A percentile compares a stretch with the other conserved stretches of the same genome.
Conservation (phyloP, 306 rosid genomes). For the Cucurbita ficifolia region DNA sequence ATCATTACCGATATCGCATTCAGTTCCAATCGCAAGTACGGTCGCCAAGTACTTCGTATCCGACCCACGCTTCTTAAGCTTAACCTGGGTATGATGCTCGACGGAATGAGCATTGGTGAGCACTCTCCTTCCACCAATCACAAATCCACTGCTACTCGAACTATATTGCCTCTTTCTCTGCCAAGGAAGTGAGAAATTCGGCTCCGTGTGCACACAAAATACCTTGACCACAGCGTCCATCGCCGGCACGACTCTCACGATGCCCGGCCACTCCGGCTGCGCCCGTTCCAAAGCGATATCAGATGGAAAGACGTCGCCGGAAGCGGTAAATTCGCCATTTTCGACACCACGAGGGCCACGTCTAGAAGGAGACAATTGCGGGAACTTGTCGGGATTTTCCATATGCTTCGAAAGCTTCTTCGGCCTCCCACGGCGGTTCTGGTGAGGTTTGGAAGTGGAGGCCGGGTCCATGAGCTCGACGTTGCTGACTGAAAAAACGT, state of each 20-base stretch:
- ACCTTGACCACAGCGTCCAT: conserved; percentile 97
- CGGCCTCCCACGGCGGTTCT: conserved; percentile 50
- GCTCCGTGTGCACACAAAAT: conserved; percentile 82
- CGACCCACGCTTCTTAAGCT: conserved; percentile 94
- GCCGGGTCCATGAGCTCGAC: conserved; percentile 53
- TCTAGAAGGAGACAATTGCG: conserved; percentile 18
- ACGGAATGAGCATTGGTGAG: conserved; percentile 93
- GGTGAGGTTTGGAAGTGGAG: conserved; percentile 14
- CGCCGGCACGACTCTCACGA: conserved; percentile 40
- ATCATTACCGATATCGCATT: conserved; percentile 62
- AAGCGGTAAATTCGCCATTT: conserved; percentile 17
- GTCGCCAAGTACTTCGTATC: conserved; percentile 89
- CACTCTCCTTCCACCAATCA: conserved; percentile 66
- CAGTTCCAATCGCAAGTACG: conserved; percentile 94
- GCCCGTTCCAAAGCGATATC: conserved; percentile 11
- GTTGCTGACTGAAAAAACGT: conserved; percentile 37
- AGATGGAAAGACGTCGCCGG: conserved; percentile 16
- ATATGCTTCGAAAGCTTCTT: conserved; percentile 30
- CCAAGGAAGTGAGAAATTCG: conserved; percentile 95
- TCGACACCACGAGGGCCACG: conserved; percentile 20
- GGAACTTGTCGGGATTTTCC: conserved; percentile 26
- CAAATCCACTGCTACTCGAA: conserved; percentile 89
- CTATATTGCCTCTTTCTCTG: conserved; percentile 88
- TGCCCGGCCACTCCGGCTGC: conserved; percentile 25
- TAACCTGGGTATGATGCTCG: conserved; percentile 85